A percentile compares a stretch with the other conserved stretches of the same genome.
These are phyloP conservation scores for Linnemannia elongata DNA, from an alignment of 192 early-diverging fungal genomes.

Conservation along the genomic window DNA sequence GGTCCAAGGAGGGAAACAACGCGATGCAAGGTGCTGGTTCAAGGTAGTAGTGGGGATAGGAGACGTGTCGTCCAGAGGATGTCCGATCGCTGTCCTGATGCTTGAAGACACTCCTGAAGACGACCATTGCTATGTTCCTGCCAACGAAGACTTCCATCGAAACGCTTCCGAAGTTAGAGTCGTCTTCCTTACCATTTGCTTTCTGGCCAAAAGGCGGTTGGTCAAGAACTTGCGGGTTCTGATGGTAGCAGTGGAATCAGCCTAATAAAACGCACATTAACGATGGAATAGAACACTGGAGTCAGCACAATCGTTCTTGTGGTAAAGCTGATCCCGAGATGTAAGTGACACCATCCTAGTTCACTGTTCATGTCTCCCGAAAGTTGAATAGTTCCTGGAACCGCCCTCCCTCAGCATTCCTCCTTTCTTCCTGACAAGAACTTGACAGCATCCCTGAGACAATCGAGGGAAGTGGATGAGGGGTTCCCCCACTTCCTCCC, in stretches of 20 bases:
- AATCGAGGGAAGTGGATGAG: not conserved
- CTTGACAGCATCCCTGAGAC: not conserved
- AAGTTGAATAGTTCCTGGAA: constrained; percentile 6
- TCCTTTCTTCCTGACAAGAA: not conserved
- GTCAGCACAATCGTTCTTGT: constrained; percentile 1
- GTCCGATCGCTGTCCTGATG: too few relatives aligned
- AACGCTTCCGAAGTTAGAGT: not conserved
- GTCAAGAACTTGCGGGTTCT: constrained; percentile 99
- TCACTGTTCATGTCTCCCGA: not conserved
- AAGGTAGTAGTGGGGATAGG: too few relatives aligned
- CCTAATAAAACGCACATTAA: constrained; percentile 19
- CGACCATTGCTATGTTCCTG: too few relatives aligned
- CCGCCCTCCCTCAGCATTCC: not conserved
- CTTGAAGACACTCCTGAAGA: not conserved
- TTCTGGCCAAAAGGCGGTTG: constrained; percentile 97
- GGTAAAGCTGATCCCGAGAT: not conserved
- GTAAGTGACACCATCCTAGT: not conserved
- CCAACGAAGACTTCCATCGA: too few relatives aligned
- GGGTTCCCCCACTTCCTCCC: not conserved
- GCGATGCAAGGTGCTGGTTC: too few relatives aligned
- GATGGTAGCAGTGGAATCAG: constrained; percentile 87
- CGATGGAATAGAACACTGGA: not conserved
- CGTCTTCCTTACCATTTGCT: constrained; percentile 81
- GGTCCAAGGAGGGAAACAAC: too few relatives aligned
- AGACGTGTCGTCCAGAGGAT: too few relatives aligned